A percentile compares a stretch with the other conserved stretches of the same genome.
Evolutionary conservation across 257 asterid genomes (phyloP).

Genomic region (Craterostigma plantagineum): DNA sequence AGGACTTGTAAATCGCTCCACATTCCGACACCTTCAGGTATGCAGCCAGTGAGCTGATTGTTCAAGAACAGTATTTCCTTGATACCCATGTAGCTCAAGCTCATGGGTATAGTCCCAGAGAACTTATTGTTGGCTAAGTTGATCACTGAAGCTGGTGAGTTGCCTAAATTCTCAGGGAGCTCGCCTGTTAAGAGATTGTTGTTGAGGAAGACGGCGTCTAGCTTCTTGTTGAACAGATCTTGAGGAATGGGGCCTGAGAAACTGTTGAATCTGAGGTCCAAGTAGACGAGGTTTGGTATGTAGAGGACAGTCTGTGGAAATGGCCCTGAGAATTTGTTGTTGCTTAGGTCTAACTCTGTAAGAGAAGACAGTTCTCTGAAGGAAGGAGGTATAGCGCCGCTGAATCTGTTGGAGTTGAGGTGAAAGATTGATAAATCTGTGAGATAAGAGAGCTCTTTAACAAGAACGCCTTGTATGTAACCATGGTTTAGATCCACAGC

Average conservation of each 20-base stretch:
- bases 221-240: slow-evolving; percentile 44
- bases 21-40: slow-evolving; percentile 68
- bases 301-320: slow-evolving; percentile 31
- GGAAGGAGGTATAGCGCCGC: slow-evolving; percentile 37
- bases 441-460: slow-evolving; percentile 31
- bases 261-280: slow-evolving; percentile 68
- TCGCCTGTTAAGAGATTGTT: slow-evolving; percentile 46
- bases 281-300: slow-evolving; percentile 44
- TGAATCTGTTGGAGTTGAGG: slow-evolving; percentile 59
- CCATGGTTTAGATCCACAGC: slow-evolving; percentile 81
- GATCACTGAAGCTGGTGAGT: slow-evolving; percentile 76
- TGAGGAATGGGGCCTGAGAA: slow-evolving; percentile 55
- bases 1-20: slow-evolving; percentile 72
- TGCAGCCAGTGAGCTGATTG: slow-evolving; percentile 67
- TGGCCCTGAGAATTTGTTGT: slow-evolving; percentile 51
- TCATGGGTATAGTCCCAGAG: slow-evolving; percentile 50
- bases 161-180: slow-evolving; percentile 52
- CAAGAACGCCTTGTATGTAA: slow-evolving; percentile 43
- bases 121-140: slow-evolving; percentile 62
- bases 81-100: slow-evolving; percentile 48
- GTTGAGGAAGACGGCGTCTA: slow-evolving; percentile 72
- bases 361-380: slow-evolving; percentile 23
- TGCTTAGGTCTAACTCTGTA: slow-evolving; percentile 70
- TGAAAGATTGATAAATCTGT: slow-evolving; percentile 45
- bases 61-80: slow-evolving; percentile 63